phyloP scores from a whole-genome alignment of 2,329 filamentous ascomycete genomes.

The Didymella exigua region DNA sequence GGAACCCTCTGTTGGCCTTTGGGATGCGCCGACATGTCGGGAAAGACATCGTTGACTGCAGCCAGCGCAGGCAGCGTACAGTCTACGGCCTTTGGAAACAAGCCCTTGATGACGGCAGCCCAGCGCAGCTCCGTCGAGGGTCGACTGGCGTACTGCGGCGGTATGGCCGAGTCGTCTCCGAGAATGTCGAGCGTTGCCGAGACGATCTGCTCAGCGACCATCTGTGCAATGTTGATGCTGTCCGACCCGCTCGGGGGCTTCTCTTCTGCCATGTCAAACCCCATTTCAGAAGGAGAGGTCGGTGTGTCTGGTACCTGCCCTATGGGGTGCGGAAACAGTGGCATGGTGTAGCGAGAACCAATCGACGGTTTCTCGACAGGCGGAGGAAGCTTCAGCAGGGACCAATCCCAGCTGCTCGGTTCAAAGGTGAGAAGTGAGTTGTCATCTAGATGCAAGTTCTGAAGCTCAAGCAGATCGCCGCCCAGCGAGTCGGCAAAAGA shows the following conservation, averaged over 20 bases:
- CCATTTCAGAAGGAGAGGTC: slow-evolving; percentile 40
- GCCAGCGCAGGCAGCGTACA: slow-evolving; percentile 40
- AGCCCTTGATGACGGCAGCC: slow-evolving; percentile 28
- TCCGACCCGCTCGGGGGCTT: slow-evolving; percentile 59
- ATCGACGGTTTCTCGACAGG: slow-evolving; percentile 28
- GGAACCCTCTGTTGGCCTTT: slow-evolving; percentile 44
- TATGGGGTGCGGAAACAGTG: slow-evolving; percentile 32
- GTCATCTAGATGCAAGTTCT: slow-evolving; percentile 39
- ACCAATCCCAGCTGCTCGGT: slow-evolving; percentile 46
- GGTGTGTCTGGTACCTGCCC: slow-evolving; percentile 42
- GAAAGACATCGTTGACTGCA: slow-evolving; percentile 55
- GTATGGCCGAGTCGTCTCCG: slow-evolving; percentile 21
- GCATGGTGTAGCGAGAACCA: slow-evolving; percentile 35
- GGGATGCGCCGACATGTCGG: slow-evolving; percentile 38
- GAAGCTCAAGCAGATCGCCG: slow-evolving; percentile 33
- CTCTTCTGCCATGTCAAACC: slow-evolving; percentile 35
- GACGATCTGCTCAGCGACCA: slow-evolving; percentile 72
- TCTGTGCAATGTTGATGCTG: slow-evolving; percentile 69
- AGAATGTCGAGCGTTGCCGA: slow-evolving; percentile 54
- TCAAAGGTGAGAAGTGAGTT: slow-evolving; percentile 37
- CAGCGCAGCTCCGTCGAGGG: slow-evolving; percentile 34
- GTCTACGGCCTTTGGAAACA: slow-evolving; percentile 42
- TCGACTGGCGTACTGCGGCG: background rate
- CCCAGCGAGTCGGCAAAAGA: slow-evolving; percentile 45
- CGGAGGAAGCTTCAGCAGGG: slow-evolving; percentile 37